Evolutionary conservation across 2,329 filamentous ascomycete genomes (phyloP), one percentile per base, ranked within the genome.

Genomic region (Colletotrichum sp.): DNA sequence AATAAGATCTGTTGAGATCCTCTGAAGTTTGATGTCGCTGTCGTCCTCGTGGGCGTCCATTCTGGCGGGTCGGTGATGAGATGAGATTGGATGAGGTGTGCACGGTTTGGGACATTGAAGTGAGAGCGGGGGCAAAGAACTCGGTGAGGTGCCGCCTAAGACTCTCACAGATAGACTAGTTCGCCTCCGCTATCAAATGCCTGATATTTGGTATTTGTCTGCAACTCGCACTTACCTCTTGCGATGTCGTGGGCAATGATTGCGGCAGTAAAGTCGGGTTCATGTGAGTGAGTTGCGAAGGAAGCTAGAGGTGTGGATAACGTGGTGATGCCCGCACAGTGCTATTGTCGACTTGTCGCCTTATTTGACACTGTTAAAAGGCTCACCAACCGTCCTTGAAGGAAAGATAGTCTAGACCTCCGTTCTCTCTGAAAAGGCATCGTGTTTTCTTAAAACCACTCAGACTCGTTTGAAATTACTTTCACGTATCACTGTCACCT

Each of bases 21-120:
- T 91, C 78, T 93, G 91, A 71, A 94, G 88, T 82, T 92, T 90
- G 71, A 93, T 85, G 79, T 94, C 92, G 72, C 88, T 82, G 66
- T 94, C 92, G 34, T 89, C 87, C 59, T 93, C 92, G 39, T 88
- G 83, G 21, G 87, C 90, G 78, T 94, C 92, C 92, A 93, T 93
- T 62, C 70, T 80, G 60, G 49, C 21, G n/a, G 26, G n/a, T 52
- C 5, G 59, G 13, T 18, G 60, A 30, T 26, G 21, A 21, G 26
- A 63, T 70, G 66, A 69, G 30, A 30, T 30, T 30, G 28, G 28
- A 60, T 34, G 34, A n/a, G 66, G 21, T 69, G 66, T 18, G 64
- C 24, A 36, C 34, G n/a, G 28, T 52, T 21, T 30, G 16, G 15
- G 44, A 68, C 65, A n/a, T 57, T n/a, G n/a, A 36, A 65, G 34